Conservation (phyloP, 2,329 filamentous ascomycete genomes). For the Aciculosporium take region DNA sequence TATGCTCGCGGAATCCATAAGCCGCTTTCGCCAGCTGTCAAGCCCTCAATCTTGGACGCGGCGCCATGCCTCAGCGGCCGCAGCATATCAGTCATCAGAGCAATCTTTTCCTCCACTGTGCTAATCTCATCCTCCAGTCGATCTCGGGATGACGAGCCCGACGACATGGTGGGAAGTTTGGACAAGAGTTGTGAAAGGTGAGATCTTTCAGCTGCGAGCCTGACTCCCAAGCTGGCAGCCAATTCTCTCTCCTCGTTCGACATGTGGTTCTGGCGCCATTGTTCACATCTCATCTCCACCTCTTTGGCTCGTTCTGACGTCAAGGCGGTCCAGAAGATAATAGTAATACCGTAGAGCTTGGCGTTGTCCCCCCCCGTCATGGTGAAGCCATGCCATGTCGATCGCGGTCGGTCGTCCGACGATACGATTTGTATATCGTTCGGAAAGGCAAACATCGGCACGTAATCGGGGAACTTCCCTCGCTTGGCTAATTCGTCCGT, state of each 20-base stretch:
- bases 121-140: conserved; percentile 87
- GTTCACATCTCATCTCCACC: conserved; percentile 68
- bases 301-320: conserved; percentile 70
- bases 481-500: conserved; percentile 66
- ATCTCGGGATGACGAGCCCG: conserved; percentile 70
- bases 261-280: conserved; percentile 77
- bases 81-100: conserved; percentile 89
- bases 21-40: conserved; percentile 89
- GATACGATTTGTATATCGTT: conserved; percentile 97
- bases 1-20: conserved; percentile 93
- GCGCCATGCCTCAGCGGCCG: conserved; percentile 85
- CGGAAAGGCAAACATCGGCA: conserved; percentile 98
- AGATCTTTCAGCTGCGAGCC: conserved; percentile 74
- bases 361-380: conserved; percentile 92
- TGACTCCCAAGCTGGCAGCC: conserved; percentile 78
- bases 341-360: conserved; percentile 79
- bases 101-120: conserved; percentile 91
- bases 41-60: conserved; percentile 89
- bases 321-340: conserved; percentile 86
- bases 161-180: conserved; percentile 64
- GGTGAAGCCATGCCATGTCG: conserved; percentile 98
- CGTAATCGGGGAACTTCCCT: conserved; percentile 87
- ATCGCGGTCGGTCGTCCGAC: conserved; percentile 79
- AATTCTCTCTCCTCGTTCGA: conserved; percentile 82
- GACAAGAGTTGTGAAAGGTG: conserved; percentile 80